Conservation (phyloP, 768 basidiomycete species). For the Lactarius akahatsu region DNA sequence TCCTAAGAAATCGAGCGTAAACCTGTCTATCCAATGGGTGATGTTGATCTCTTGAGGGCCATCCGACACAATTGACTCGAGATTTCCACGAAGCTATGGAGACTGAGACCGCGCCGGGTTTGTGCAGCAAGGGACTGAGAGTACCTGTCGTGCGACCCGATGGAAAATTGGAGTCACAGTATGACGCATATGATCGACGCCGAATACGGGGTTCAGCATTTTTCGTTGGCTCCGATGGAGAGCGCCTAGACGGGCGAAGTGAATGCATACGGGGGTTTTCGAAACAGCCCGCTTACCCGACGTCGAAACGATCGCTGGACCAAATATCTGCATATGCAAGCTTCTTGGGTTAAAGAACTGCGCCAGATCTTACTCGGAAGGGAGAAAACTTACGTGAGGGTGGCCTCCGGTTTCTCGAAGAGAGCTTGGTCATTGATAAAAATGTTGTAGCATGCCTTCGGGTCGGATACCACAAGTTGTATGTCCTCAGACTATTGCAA, state of each 20-base stretch:
- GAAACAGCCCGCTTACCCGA: background rate
- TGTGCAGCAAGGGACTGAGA: slow-evolving; percentile 32
- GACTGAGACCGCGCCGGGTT: slow-evolving; percentile 40
- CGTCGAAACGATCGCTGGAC: slow-evolving; percentile 16
- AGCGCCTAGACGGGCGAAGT: slow-evolving; percentile 13
- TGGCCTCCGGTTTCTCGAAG: background rate
- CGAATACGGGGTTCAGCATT: slow-evolving; percentile 4
- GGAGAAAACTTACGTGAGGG: slow-evolving; percentile 19
- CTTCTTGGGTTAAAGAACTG: slow-evolving; percentile 9
- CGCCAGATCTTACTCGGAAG: slow-evolving; percentile 6
- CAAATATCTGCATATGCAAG: slow-evolving; percentile 1
- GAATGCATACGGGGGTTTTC: too few species aligned
- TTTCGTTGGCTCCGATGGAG: slow-evolving; percentile 27
- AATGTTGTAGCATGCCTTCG: background rate
- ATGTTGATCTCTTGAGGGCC: slow-evolving; percentile 37
- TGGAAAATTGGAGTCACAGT: slow-evolving; percentile 29
- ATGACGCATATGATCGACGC: slow-evolving; percentile 26
- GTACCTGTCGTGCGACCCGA: slow-evolving; percentile 21
- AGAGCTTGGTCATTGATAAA: background rate
- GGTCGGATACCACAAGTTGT: slow-evolving; percentile 16
- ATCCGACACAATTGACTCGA: slow-evolving; percentile 33
- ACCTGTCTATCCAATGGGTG: slow-evolving; percentile 3
- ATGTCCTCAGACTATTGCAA: slow-evolving; percentile 8
- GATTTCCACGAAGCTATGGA: slow-evolving; percentile 36
- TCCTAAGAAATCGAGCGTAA: slow-evolving; percentile 22